These are phyloP conservation scores for Ascochyta rabiei DNA, from an alignment of 2,329 filamentous ascomycete genomes.

Conservation along the genomic window DNA sequence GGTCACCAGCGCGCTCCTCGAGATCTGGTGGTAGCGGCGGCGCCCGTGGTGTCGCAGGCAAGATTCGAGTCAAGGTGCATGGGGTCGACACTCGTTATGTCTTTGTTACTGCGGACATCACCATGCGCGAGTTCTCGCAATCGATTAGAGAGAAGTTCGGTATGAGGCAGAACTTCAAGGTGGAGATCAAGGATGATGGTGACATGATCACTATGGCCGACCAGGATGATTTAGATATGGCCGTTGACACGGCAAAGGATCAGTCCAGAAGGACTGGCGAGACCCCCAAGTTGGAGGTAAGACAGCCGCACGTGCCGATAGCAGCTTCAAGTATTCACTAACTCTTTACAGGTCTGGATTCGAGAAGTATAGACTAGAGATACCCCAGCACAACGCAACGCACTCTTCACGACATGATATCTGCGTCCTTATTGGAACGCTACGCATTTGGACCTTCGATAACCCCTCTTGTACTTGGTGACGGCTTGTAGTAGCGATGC, in stretches of 20 bases:
- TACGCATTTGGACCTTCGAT: conserved; percentile 17
- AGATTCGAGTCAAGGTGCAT: conserved; percentile 92
- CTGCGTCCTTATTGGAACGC: conserved; percentile 13
- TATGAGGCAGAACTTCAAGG: conserved; percentile 78
- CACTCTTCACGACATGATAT: conserved; percentile 31
- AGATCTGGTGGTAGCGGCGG: conserved; percentile 58
- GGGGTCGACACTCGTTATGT: conserved; percentile 87
- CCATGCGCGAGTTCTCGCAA: conserved; percentile 78
- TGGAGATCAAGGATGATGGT: conserved; percentile 86
- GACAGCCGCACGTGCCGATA: conserved; percentile 41
- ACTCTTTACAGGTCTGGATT: conserved; percentile 53
- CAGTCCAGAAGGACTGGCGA: conserved; percentile 77
- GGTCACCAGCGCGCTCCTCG: conserved; percentile 51
- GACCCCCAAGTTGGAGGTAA: conserved; percentile 93
- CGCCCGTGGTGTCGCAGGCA: conserved; percentile 56
- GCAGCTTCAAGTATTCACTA: conserved; percentile 18
- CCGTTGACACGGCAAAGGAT: conserved; percentile 71
- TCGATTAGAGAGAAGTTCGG: conserved; percentile 87
- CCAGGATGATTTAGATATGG: conserved; percentile 93
- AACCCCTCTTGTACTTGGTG: conserved; percentile 16
- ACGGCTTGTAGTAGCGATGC: conserved; percentile 17
- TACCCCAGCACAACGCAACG: conserved; percentile 43
- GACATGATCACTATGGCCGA: conserved; percentile 98
- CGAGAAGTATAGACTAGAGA: conserved; percentile 51
- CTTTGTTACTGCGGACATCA: conserved; percentile 75